Percentiles rank a stretch among this genome's conserved stretches.
Conservation (phyloP, 140 eudicot genomes). For the Anethum foeniculum region DNA sequence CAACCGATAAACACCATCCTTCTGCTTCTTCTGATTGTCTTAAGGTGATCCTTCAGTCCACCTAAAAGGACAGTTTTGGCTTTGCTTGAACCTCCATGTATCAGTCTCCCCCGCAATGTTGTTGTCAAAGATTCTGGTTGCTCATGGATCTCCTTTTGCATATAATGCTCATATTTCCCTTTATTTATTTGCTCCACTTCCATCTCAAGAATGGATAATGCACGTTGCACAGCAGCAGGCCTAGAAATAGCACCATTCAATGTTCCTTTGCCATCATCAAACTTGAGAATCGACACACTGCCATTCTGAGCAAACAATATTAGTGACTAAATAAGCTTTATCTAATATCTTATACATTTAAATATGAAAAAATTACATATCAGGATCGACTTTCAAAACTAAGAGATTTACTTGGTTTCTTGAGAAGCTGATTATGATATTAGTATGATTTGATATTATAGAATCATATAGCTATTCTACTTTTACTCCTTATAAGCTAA, state of each 20-base stretch:
- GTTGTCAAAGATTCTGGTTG: constrained; percentile 96
- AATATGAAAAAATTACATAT: background rate
- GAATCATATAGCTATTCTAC: background rate
- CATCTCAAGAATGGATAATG: constrained; percentile 92
- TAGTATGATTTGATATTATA: background rate
- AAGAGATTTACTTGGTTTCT: background rate
- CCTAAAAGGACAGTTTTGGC: constrained; percentile 79
- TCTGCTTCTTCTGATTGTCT: constrained; percentile 92
- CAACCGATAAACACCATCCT: constrained; percentile 93
- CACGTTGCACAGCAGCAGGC: constrained; percentile 91
- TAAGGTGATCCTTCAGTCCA: constrained; percentile 90
- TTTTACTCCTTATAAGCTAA: background rate
- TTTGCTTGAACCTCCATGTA: constrained; percentile 86
- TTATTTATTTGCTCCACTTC: constrained; percentile 96
- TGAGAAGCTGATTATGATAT: background rate
- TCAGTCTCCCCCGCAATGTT: constrained; percentile 91
- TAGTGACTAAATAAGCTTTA: background rate
- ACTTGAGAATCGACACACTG: constrained; percentile 75
- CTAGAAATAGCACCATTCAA: constrained; percentile 42
- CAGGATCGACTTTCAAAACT: background rate
- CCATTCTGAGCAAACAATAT: constrained; percentile 57
- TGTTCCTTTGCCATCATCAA: constrained; percentile 59
- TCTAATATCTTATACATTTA: background rate
- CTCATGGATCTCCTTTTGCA: constrained; percentile 98
- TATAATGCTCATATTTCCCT: constrained; percentile 89